A percentile compares a stretch with the other conserved stretches of the same genome.
phyloP scores from a whole-genome alignment of 2,329 filamentous ascomycete species.

The Aspergillus caelatus region DNA sequence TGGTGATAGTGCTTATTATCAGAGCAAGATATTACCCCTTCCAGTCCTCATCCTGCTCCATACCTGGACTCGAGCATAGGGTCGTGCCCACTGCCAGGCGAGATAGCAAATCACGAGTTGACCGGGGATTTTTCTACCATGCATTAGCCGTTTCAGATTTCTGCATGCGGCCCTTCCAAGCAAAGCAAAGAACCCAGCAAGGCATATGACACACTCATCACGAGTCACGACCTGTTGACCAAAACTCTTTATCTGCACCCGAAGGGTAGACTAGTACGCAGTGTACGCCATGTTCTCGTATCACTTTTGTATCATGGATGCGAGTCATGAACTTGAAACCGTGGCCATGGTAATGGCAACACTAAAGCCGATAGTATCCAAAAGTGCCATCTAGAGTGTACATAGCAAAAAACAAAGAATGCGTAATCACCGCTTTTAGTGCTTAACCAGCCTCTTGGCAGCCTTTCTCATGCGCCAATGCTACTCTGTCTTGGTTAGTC shows the following conservation, averaged over 20 bases:
- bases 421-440: conserved; percentile 19
- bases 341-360: not conserved
- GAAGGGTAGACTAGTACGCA: not conserved
- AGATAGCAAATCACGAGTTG: conserved; percentile 8
- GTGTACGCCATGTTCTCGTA: not conserved
- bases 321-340: not conserved
- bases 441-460: conserved; percentile 17
- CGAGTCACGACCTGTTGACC: conserved; percentile 5
- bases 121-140: not conserved
- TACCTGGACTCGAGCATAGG: not conserved
- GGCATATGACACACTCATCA: conserved; percentile 1
- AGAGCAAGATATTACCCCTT: not conserved
- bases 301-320: not conserved
- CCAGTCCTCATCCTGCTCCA: not conserved
- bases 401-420: conserved; percentile 9
- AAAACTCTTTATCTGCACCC: not conserved
- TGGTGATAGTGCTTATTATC: not conserved
- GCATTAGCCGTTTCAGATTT: conserved; percentile 13
- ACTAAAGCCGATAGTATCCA: not conserved
- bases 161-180: conserved; percentile 12
- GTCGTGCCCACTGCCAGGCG: not conserved
- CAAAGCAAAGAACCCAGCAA: conserved; percentile 3
- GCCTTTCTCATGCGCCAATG: not conserved
- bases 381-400: not conserved
- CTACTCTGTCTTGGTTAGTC: not conserved